Base-by-base conservation (phyloP, 495 filamentous ascomycete species). In the Evernia prunastri region DNA sequence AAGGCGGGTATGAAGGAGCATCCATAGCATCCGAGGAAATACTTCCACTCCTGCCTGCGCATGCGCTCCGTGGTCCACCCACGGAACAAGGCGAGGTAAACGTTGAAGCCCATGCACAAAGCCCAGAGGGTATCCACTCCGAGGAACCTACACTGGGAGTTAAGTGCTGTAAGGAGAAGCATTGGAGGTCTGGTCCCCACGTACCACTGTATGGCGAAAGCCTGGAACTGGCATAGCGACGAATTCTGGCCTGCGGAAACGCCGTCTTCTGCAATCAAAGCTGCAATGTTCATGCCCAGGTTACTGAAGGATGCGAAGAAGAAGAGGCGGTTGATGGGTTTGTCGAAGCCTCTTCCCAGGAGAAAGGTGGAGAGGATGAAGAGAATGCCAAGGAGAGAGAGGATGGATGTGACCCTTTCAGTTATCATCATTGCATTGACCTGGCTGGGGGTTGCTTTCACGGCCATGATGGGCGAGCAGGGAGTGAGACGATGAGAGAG, bases 241-340 rank as follows among this genome's bases (percentile, higher is more conserved):
- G 81, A 82, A 27, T 77, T 68, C 11, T 69, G 59, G 0, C 82
- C 76, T 11, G 66, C 64, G 37, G 69, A 62, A 9, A 83, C 77
- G 25, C 82, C 85, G n/a, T 78, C 80, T 43, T 81, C 79, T 0
- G 87, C 84, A 67, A 93, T 89, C 33, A 95, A 71, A 0, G 90
- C 90, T 6, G 87, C 91, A 20, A 92, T 80, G 73, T 90, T 94
- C 58, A 87, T 86, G 73, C 91, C 78, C 42, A 93, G 79, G 69
- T 96, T 96, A 40, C 90, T 91, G 70, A 91, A 89, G 7, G 87
- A 87, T 4, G 91, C 91, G 70, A 87, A 92, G 73, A 96, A 95
- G 13, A 93, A 84, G 6, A 96, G 78, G 5, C 91, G 83, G 69
- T 95, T 95, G 76, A 96, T 92, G n/a, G 91, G 90, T 74, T 92